Base-by-base conservation (phyloP, 2,329 filamentous ascomycete genomes). In the Polychaeton citri region DNA sequence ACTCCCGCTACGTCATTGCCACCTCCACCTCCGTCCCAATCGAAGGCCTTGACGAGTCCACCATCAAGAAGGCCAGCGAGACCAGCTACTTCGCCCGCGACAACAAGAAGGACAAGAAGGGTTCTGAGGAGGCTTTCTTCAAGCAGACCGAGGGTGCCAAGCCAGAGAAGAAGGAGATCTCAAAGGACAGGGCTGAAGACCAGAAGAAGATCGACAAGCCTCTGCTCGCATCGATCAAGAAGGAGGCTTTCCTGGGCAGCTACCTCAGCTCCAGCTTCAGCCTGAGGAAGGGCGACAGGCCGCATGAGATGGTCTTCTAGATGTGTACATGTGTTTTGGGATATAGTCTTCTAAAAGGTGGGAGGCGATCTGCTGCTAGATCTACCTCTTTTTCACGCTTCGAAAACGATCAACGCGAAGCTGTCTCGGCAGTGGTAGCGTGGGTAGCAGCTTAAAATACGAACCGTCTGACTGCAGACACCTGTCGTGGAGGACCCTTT, bases 281-380 rank as follows among this genome's bases (percentile, higher is more conserved):
- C 79, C 80, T 98, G 69, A 83, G 88, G 72, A 95, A 87, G 76
- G 90, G 90, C 62, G 88, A 98, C 77, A 87, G 88, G 81, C 90
- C 90, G 71, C 90, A 98, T 74, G 84, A 93, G 79, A 96, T 98
- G 90, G 83, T 84, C 72, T 98, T 88, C 79, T 98, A 95, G 71
- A 77, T 56, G 16, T 31, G 15, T n/a, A n/a, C n/a, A n/a, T n/a
- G n/a, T n/a, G n/a, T n/a, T n/a, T n/a, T n/a, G n/a, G n/a, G n/a
- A n/a, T 28, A 15, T 28, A 28, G 24, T 15, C 24, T 12, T 28
- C 15, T 12, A 12, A 10, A 28, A 28, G 24, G 24, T 15, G 24
- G 24, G 24, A 28, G 24, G 24, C 24, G 24, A 28, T 28, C 24
- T 28, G 24, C 24, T 28, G 24, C 24, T 28, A 28, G 24, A 28